Conservation (phyloP, 371 early-diverging fungal species). For the Mucor ambiguus region DNA sequence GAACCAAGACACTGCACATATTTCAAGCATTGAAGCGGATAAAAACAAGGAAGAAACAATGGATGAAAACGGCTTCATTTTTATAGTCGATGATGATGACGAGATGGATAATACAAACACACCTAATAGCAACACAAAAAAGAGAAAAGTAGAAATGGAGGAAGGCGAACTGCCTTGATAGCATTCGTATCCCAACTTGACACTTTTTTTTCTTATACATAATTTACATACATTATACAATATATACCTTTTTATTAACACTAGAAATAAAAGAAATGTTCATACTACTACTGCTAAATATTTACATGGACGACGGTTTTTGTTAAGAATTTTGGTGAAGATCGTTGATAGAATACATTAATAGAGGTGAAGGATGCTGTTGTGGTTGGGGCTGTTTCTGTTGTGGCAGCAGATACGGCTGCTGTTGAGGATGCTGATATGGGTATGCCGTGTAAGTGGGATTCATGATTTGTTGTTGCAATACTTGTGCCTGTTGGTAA, state of each 20-base stretch:
- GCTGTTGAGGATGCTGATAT: neutral
- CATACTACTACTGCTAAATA: neutral
- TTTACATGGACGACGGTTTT: neutral
- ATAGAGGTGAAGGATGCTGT: neutral
- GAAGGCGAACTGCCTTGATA: slow-evolving; percentile 30
- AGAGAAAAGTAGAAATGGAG: slow-evolving; percentile 27
- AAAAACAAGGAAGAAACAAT: slow-evolving; percentile 3
- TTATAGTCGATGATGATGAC: slow-evolving; percentile 20
- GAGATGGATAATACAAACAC: neutral
- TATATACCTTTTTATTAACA: neutral
- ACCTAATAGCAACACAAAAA: slow-evolving; percentile 3
- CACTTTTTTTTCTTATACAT: neutral
- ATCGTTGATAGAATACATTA: neutral
- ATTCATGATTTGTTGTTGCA: neutral
- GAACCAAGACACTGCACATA: neutral
- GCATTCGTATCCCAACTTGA: too few species aligned
- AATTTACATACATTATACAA: neutral
- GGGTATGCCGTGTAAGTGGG: neutral
- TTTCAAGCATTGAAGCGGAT: slow-evolving; percentile 7
- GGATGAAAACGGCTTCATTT: slow-evolving; percentile 23
- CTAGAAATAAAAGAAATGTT: neutral
- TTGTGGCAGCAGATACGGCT: neutral
- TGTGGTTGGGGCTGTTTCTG: neutral
- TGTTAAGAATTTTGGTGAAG: neutral
- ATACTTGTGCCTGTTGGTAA: neutral